Conservation (phyloP, 345 rosid genomes). For the Citrus australasica region DNA sequence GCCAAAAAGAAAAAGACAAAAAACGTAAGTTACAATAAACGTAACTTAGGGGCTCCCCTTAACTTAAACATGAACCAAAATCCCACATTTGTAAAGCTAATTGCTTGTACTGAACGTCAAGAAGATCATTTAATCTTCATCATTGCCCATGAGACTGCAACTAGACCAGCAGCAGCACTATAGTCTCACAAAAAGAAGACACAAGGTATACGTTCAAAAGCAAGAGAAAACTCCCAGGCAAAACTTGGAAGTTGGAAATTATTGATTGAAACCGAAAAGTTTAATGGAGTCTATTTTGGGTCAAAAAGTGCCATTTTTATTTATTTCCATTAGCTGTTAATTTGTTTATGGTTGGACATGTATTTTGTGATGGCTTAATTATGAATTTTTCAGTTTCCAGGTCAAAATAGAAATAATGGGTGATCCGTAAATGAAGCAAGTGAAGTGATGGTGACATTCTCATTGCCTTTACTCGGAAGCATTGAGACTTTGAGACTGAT, state of each 20-base stretch:
- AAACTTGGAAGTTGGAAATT: not conserved
- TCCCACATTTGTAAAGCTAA: not conserved
- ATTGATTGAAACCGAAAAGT: not conserved
- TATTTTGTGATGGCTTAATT: not conserved
- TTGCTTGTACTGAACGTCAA: not conserved
- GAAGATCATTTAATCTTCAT: not conserved
- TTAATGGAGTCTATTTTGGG: not conserved
- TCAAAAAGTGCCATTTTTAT: not conserved
- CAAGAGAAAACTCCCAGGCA: not conserved
- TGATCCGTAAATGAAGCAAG: not conserved
- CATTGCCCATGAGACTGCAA: no score
- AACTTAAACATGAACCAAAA: not conserved
- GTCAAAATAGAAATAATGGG: not conserved
- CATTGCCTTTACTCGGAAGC: not conserved
- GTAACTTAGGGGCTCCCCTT: no score
- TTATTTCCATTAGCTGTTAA: not conserved
- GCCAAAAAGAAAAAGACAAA: no score
- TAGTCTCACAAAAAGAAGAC: not conserved
- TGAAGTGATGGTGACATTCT: not conserved
- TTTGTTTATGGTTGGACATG: not conserved
- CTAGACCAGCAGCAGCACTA: no score
- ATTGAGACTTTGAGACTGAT: not conserved
- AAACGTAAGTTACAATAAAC: no score
- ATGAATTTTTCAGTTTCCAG: not conserved
- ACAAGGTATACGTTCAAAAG: not conserved